phyloP scores from a whole-genome alignment of 306 rosid species.

The Betula pendula region DNA sequence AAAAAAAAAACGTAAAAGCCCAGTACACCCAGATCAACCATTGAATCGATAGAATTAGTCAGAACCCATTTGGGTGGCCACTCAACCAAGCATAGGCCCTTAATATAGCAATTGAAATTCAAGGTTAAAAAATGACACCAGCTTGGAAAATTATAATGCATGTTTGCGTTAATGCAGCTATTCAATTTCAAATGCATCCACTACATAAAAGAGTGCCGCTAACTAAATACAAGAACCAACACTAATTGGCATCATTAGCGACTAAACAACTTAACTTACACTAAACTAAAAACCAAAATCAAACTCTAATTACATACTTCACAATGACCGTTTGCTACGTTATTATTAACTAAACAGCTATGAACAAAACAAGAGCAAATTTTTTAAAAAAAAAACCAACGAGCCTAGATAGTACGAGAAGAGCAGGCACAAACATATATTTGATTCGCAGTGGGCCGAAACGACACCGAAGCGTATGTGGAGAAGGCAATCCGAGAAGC shows the following conservation, averaged over 20 bases:
- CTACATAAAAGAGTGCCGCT: not conserved
- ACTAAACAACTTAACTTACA: not conserved
- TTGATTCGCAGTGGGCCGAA: constrained; percentile 18
- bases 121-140: not conserved
- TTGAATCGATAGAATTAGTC: not conserved
- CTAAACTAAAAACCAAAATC: no score
- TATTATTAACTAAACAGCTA: not conserved
- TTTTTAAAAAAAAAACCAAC: not conserved
- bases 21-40: not conserved
- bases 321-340: not conserved
- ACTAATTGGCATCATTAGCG: not conserved
- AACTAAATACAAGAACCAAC: not conserved
- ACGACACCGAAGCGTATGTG: constrained; percentile 15
- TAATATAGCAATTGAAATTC: not conserved
- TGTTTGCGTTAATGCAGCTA: not conserved
- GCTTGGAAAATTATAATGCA: not conserved
- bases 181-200: not conserved
- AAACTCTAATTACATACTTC: not conserved
- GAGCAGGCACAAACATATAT: constrained; percentile 35
- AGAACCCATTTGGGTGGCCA: not conserved
- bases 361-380: not conserved
- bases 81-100: not conserved
- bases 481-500: constrained; percentile 9
- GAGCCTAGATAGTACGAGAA: not conserved
- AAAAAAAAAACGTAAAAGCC: no score